Evolutionary conservation across 2,329 filamentous ascomycete genomes (phyloP).

Genomic region (Reticulascus tulasneorum): DNA sequence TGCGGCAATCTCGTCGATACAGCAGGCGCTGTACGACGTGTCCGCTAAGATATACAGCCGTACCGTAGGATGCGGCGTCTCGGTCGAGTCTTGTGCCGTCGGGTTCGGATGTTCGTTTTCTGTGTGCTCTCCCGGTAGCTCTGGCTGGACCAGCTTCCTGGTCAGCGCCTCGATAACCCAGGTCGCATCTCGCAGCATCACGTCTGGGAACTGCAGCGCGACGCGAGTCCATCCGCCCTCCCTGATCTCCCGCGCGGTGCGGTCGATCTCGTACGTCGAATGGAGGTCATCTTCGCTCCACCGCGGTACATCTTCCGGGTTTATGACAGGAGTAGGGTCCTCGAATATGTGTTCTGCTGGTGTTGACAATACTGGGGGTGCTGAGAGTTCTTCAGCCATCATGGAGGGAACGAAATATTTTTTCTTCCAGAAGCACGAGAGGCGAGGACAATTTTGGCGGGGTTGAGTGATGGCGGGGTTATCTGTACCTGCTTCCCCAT

Average conservation of each 20-base stretch:
- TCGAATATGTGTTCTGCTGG: constrained; percentile 58
- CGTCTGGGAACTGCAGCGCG: constrained; percentile 92
- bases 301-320: constrained; percentile 23
- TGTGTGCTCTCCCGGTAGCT: constrained; percentile 2
- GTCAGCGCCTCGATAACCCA: constrained; percentile 66
- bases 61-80: constrained; percentile 9
- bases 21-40: constrained; percentile 95
- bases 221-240: constrained; percentile 68
- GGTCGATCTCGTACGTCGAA: constrained; percentile 77
- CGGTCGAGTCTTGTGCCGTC: constrained; percentile 5
- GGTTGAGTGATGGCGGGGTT: constrained; percentile 1
- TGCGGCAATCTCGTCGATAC: constrained; percentile 93
- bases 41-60: constrained; percentile 83
- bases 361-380: constrained; percentile 59
- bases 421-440: too few relatives aligned
- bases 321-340: constrained; percentile 36
- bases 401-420: neutral
- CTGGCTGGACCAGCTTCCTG: constrained; percentile 24
- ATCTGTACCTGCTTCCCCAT: too few relatives aligned
- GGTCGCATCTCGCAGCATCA: constrained; percentile 83
- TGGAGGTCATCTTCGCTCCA: constrained; percentile 68
- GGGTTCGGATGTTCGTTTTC: constrained; percentile 6
- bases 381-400: constrained; percentile 34
- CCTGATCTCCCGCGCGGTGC: constrained; percentile 74
- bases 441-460: neutral